Evolutionary conservation across 495 filamentous ascomycete genomes (phyloP), one percentile per base, ranked within the genome.

Genomic region (Stereocaulon alpinum): DNA sequence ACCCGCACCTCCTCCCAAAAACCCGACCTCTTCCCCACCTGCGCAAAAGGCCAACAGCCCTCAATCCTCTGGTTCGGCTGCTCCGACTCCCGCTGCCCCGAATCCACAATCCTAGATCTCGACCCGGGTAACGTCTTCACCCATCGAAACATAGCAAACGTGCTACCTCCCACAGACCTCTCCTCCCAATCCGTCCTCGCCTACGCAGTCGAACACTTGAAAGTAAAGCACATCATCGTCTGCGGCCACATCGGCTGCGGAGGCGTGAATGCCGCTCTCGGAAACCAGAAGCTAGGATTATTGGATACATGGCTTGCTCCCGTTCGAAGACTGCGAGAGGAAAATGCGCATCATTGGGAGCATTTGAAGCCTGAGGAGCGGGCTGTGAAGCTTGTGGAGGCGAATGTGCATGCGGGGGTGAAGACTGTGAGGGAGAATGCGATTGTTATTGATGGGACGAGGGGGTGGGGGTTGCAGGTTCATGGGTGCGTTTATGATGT

Each of bases 61-160:
- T 72, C 83, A 61, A 88, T 93, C 67, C 83, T 96, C 63, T 96
- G 91, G 91, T 78, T 96, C 64, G 91, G 90, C 66, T 96, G 91
- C 80, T 87, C 89, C 62, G 90, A 96, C 77, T 88, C 85, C 20
- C 87, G 91, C 60, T 85, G 87, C 67, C 90, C 90, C 1, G 91
- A 96, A 70, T 95, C 90, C 12, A 91, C 86, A 57, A 75, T 96
- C 64, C 78, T 91, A 5, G 83, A 84, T 63, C 79, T 91, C 48
- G 77, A 89, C 60, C 90, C 90, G 4, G 91, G 91, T 63, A 89
- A 96, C 64, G 84, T 95, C 63, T 96, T 96, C 71, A 86, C 89
- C 56, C 91, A 95, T 78, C 88, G 91, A 70, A 95, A 95, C 77
- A 93, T 96, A 71, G 91, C 89, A 70, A 96, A 96, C 75, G 79